Base-by-base conservation (phyloP, 2,329 filamentous ascomycete genomes). In the Alternaria longipes region DNA sequence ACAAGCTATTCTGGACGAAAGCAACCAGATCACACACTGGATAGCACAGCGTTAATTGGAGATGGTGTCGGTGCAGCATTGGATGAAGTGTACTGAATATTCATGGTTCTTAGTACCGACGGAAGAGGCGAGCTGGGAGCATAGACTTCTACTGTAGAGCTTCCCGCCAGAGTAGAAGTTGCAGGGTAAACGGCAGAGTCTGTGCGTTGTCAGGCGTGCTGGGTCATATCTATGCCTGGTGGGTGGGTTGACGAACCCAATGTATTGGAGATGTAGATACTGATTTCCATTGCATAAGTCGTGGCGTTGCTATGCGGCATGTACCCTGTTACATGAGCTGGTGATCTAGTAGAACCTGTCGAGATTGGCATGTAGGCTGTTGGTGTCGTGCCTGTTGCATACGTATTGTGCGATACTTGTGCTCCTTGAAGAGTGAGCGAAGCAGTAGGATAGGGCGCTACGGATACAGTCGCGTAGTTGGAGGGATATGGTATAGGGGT, bases 191-290 rank as follows among this genome's bases (percentile, higher is more conserved):
- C 26, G 32, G 45, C 2, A 18, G 18, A 3, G 8, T 18, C 45
- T 34, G 28, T 32, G 26, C 2, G 36, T 20, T 40, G 8, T 40
- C n/a, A 20, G 36, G 11, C 5, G 36, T 14, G 16, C n/a, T 40
- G n/a, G 0, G 14, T 20, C n/a, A 11, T 18, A 4, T 40, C 36
- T 8, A 40, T 20, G 0, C 1, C 1, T 49, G 7, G 26, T 16
- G 45, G 12, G 2, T 6, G 7, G n/a, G 0, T 34, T 1, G 32
- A 49, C 46, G 14, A 50, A 50, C 46, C 20, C 2, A 18, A 26
- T 26, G 46, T n/a, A 38, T 50, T 22, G 4, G 46, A 38, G 9
- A 24, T 12, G 20, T 50, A 50, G 16, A 36, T 38, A 50, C 20
- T 20, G 32, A 8, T 50, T 16, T 26, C 32, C 22, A 34, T 14